These are phyloP conservation scores for Saccharomyces eubayanus DNA, from an alignment of 805 yeast genomes.

Conservation along the genomic window DNA sequence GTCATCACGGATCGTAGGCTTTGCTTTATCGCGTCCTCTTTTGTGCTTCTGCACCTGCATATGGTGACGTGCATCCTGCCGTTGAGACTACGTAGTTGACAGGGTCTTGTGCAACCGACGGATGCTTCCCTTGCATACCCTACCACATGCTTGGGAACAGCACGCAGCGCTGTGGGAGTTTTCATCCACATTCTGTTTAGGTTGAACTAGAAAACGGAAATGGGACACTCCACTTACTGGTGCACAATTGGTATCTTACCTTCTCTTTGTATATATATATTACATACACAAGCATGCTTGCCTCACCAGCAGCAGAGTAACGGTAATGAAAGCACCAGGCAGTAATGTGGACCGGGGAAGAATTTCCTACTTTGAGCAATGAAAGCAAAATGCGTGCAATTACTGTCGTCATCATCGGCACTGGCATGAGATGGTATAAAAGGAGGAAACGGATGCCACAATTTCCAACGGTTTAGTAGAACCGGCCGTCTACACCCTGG, in stretches of 20 bases:
- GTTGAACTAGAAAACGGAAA: background rate
- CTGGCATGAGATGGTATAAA: conserved; percentile 53
- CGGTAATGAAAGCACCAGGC: background rate
- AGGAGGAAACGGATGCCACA: conserved; percentile 16
- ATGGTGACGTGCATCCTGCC: background rate
- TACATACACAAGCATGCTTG: background rate
- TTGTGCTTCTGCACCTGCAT: background rate
- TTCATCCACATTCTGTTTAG: background rate
- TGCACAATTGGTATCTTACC: background rate
- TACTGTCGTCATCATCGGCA: conserved; percentile 45
- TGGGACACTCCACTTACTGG: background rate
- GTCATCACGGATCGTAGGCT: background rate
- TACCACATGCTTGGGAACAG: background rate
- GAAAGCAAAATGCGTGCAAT: conserved; percentile 39
- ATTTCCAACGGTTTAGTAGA: conserved; percentile 30
- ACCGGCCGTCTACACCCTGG: conserved; percentile 28
- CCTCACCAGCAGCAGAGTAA: too few species aligned
- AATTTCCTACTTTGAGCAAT: conserved; percentile 28
- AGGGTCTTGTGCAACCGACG: background rate
- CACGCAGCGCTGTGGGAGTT: background rate
- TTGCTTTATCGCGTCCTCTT: background rate
- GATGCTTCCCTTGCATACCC: background rate
- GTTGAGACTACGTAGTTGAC: background rate
- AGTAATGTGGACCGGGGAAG: conserved; percentile 16
- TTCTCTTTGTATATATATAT: background rate